Evolutionary conservation across 768 basidiomycete genomes (phyloP), one percentile per base, ranked within the genome.

Genomic region (Termitomyces sp.): DNA sequence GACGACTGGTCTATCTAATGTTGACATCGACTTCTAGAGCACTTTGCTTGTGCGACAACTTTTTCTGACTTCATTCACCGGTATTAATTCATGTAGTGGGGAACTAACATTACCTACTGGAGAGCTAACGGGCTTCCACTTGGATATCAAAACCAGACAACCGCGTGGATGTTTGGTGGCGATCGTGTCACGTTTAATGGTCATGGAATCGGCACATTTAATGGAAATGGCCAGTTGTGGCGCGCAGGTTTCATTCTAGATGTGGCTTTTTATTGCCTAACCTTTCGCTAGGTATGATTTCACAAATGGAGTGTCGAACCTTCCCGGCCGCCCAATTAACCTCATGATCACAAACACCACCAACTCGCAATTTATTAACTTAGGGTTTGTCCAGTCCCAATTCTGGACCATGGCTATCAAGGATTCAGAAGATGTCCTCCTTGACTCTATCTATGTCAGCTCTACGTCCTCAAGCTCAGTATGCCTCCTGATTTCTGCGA

Each of bases 331-430:
- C 19, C 75, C 75, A 14, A 73, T 73, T 61, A 68, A 64, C 35
- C 60, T 77, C 19, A 69, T 70, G 34, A 71, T 76, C 48, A 62
- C 66, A 23, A 68, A 75, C 31, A 70, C 72, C 7, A 74, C 65
- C 17, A 65, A 73, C 43, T 73, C 73, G 9, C 55, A 65, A 1
- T 69, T 75, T 52, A 60, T 64, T 21, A 71, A 73, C 19, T 63
- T 75, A 32, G 67, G 71, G 42, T 71, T 77, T 43, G 67, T 76
- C 17, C 76, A 76, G 55, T 73, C 71, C 19, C 74, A 74, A 57
- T 73, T 75, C 60, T 77, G 76, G 76, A 74, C 76, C 2, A 74
- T 72, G 63, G 65, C 72, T n/a, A 60, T 75, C 38, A 69, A 66
- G 32, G 54, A 64, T 21, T 72, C 73, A n/a, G 64, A 69, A 51